These are phyloP conservation scores for Verticillium isaacii DNA, from an alignment of 2,329 filamentous ascomycete species.

Conservation along the genomic window DNA sequence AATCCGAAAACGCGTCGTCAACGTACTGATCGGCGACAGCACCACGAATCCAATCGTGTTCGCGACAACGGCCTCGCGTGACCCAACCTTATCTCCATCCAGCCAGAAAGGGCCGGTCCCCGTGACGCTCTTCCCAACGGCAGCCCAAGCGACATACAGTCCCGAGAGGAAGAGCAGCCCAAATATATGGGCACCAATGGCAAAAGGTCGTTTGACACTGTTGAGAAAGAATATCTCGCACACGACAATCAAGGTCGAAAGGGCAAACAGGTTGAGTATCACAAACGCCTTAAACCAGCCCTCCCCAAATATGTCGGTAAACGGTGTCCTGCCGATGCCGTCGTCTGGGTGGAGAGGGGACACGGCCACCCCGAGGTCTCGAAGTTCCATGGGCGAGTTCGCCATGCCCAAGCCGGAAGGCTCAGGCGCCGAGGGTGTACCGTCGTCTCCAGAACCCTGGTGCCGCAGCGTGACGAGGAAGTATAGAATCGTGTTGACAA, in stretches of 20 bases:
- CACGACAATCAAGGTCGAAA: slow-evolving; percentile 37
- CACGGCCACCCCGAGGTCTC: neutral
- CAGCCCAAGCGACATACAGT: slow-evolving; percentile 46
- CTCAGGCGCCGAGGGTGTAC: slow-evolving; percentile 6
- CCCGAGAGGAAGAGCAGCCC: slow-evolving; percentile 34
- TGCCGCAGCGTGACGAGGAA: slow-evolving; percentile 36
- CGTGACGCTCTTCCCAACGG: slow-evolving; percentile 40
- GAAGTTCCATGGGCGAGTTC: neutral
- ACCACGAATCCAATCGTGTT: slow-evolving; percentile 40
- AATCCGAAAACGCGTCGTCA: neutral
- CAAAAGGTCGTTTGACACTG: slow-evolving; percentile 46
- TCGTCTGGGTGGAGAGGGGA: neutral
- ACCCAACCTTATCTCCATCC: slow-evolving; percentile 37
- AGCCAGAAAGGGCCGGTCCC: slow-evolving; percentile 47
- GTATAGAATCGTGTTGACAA: slow-evolving; percentile 47
- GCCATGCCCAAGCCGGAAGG: slow-evolving; percentile 6
- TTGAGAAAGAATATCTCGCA: slow-evolving; percentile 45
- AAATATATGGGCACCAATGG: slow-evolving; percentile 36
- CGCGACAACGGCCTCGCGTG: slow-evolving; percentile 36
- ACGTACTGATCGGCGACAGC: slow-evolving; percentile 40
- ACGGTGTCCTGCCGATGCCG: slow-evolving; percentile 7
- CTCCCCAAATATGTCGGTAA: slow-evolving; percentile 42
- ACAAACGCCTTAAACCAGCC: slow-evolving; percentile 42
- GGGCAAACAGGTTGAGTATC: slow-evolving; percentile 39
- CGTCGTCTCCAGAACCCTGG: slow-evolving; percentile 11